Conservation (phyloP, 2,329 filamentous ascomycete species). For the Clonostachys sp. region DNA sequence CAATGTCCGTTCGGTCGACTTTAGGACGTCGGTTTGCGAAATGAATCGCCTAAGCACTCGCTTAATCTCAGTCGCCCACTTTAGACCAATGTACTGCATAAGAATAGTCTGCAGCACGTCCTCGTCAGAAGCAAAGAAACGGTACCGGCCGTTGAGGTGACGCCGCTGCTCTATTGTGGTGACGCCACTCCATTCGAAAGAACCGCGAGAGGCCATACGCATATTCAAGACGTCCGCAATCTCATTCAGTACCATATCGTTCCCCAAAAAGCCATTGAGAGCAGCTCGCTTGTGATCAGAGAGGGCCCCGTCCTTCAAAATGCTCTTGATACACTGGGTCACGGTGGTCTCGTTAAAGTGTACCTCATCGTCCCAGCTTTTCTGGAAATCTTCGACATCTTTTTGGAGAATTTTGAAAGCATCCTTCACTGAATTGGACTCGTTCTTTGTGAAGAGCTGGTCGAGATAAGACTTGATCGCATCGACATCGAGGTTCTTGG, state of each 20-base stretch:
- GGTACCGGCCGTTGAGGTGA: background rate
- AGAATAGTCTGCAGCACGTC: background rate
- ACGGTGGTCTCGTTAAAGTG: background rate
- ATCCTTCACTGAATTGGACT: background rate
- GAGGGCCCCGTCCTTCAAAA: background rate
- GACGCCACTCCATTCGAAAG: background rate
- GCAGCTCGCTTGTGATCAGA: background rate
- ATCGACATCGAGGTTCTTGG: slow-evolving; percentile 34
- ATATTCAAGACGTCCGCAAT: background rate
- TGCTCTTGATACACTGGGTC: background rate
- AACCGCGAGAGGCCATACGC: background rate
- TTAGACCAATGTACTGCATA: background rate
- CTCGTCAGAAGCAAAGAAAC: background rate
- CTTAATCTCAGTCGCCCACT: background rate
- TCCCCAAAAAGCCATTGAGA: background rate
- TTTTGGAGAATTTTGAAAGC: background rate
- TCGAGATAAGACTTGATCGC: slow-evolving; percentile 45
- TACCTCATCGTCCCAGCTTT: background rate
- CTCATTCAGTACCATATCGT: background rate
- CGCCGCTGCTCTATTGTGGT: background rate
- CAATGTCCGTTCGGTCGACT: background rate
- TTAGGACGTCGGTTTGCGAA: background rate
- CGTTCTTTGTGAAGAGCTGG: slow-evolving; percentile 32
- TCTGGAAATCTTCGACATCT: background rate
- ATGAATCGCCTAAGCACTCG: background rate